Base-by-base conservation (phyloP, 129 eudicot species). In the Solidago caesia region DNA sequence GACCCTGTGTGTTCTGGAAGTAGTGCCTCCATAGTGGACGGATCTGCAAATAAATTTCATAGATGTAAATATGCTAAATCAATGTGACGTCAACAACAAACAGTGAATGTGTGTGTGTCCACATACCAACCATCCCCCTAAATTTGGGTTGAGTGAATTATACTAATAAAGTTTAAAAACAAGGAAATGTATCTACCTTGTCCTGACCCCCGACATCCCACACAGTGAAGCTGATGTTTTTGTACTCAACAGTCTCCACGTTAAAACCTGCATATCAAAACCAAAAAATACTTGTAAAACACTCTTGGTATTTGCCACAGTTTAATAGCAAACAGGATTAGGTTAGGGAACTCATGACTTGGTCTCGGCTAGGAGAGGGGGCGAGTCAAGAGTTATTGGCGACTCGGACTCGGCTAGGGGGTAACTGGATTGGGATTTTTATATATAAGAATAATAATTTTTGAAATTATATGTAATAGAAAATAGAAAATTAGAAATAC, bases 171-270 rank as follows among this genome's bases (percentile, higher is more conserved):
- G 65, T 55, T 8, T 27, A 27, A 48, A 61, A 33, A 42, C n/a
- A 53, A 12, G 55, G 47, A 70, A 75, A 49, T 47, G 55, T 10
- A 4, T 66, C 57, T 46, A 94, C 99, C 97, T 94, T 94, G 97
- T 94, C 99, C 82, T 94, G 99, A 83, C 99, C 99, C 43, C 99
- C 99, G 10, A 94, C 99, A 88, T 94, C 99, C 99, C 99, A 94
- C 52, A 94, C 99, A 7, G 99, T 94, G 87, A 94, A 94, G 97
- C 99, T 94, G 79, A 94, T 94, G 85, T 94, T 94, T 78, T 94
- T 94, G 88, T 94, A 94, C 67, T 94, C 99, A 41, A 94, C 97
- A 74, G 99, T 94, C 89, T 94, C 99, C 62, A 94, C 99, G 56
- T 94, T 94, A 72, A 94, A 94, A 3, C 99, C 99, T 94, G 85